Evolutionary conservation across 352 stramenopile genomes (phyloP).

Genomic region (Globisporangium irregulare): DNA sequence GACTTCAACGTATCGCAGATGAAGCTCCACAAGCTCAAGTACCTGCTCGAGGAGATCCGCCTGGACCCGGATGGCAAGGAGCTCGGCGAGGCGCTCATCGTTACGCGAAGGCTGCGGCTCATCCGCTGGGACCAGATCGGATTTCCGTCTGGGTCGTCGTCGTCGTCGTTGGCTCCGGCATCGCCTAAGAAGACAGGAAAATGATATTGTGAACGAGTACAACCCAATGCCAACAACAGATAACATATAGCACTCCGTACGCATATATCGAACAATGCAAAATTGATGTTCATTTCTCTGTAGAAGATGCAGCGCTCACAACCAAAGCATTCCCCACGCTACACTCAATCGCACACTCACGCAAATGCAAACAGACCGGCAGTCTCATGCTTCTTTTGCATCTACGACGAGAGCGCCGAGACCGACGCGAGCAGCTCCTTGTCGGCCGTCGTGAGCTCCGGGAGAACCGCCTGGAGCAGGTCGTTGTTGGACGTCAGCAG

Average conservation of each 20-base stretch:
- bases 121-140: constrained; percentile 65
- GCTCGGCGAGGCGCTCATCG: constrained; percentile 51
- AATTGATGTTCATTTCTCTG: not conserved
- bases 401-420: constrained; percentile 41
- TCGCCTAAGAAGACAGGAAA: constrained; percentile 25
- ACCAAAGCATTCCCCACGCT: not conserved
- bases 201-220: not conserved
- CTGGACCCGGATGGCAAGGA: constrained; percentile 56
- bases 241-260: not conserved
- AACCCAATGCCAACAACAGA: not conserved
- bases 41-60: constrained; percentile 67
- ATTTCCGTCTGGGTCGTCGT: constrained; percentile 4
- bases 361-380: not conserved
- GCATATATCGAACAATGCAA: not conserved
- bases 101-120: constrained; percentile 56
- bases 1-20: constrained; percentile 74
- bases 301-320: not conserved
- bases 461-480: constrained; percentile 59
- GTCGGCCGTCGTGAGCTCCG: constrained; percentile 63
- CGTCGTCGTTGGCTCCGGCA: not conserved
- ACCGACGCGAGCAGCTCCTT: constrained; percentile 61
- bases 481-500: constrained; percentile 43
- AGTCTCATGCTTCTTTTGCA: constrained; percentile 12
- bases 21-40: constrained; percentile 72
- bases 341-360: not conserved